phyloP scores from a whole-genome alignment of 1,284 basidiomycete genomes.

The Cutaneotrichosporon sp. region DNA sequence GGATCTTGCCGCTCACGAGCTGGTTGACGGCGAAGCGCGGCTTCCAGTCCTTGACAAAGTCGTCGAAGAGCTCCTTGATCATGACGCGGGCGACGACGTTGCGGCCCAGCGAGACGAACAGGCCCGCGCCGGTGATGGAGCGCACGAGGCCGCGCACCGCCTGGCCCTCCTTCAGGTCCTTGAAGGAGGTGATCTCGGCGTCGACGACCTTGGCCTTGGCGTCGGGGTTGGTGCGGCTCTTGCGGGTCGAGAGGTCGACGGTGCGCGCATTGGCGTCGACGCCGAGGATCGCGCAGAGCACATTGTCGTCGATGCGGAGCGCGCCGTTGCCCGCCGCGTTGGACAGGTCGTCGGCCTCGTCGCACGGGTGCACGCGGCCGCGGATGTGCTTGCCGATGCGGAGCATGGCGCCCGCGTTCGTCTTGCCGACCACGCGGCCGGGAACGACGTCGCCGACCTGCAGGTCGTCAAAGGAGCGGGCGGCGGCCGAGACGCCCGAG shows the following conservation, averaged over 20 bases:
- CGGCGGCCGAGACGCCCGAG: slow-evolving; percentile 55
- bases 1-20: slow-evolving; percentile 80
- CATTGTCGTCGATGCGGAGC: slow-evolving; percentile 65
- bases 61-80: slow-evolving; percentile 89
- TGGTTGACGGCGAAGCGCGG: slow-evolving; percentile 76
- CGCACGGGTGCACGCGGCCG: slow-evolving; percentile 76
- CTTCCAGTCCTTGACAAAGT: slow-evolving; percentile 96
- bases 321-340: slow-evolving; percentile 56
- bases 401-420: slow-evolving; percentile 66
- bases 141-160: slow-evolving; percentile 86
- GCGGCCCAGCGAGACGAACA: slow-evolving; percentile 87
- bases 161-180: slow-evolving; percentile 70
- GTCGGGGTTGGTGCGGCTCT: slow-evolving; percentile 62
- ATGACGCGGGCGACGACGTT: slow-evolving; percentile 86
- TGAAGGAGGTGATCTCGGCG: slow-evolving; percentile 65
- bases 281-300: slow-evolving; percentile 70
- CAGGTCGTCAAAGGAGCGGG: slow-evolving; percentile 67
- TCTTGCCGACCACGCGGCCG: slow-evolving; percentile 73
- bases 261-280: slow-evolving; percentile 68
- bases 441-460: slow-evolving; percentile 69
- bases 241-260: slow-evolving; percentile 74
- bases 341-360: slow-evolving; percentile 73
- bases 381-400: slow-evolving; percentile 70
- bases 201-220: slow-evolving; percentile 59
- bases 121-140: slow-evolving; percentile 72